Conservation (phyloP, 306 rosid species). For the Quercus aquifolioides region DNA sequence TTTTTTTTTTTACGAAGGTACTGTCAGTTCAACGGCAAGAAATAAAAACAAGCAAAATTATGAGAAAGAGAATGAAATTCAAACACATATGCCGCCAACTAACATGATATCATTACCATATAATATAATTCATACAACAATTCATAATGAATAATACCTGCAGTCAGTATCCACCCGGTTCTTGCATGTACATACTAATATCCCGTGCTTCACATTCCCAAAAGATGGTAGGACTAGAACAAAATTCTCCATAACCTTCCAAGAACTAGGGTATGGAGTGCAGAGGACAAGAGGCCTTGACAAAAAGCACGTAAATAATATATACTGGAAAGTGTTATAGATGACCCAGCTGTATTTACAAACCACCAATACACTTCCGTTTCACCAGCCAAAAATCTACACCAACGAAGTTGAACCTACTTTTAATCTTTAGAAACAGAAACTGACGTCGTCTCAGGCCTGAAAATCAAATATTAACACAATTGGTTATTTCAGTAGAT, state of each 20-base stretch:
- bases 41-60: background rate
- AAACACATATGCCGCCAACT: background rate
- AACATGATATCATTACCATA: background rate
- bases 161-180: background rate
- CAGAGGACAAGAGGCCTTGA: background rate
- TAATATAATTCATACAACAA: background rate
- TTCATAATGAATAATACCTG: background rate
- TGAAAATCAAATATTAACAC: background rate
- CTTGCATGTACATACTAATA: background rate
- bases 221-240: background rate
- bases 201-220: background rate
- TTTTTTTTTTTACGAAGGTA: background rate
- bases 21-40: background rate
- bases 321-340: background rate
- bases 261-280: background rate
- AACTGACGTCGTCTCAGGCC: background rate
- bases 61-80: background rate
- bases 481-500: background rate
- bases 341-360: background rate
- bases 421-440: background rate
- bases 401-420: background rate
- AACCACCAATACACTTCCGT: background rate
- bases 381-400: background rate
- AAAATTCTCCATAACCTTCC: background rate
- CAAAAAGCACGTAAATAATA: background rate